Base-by-base conservation (phyloP, 768 basidiomycete genomes). In the Suillus fuscotomentosus region DNA sequence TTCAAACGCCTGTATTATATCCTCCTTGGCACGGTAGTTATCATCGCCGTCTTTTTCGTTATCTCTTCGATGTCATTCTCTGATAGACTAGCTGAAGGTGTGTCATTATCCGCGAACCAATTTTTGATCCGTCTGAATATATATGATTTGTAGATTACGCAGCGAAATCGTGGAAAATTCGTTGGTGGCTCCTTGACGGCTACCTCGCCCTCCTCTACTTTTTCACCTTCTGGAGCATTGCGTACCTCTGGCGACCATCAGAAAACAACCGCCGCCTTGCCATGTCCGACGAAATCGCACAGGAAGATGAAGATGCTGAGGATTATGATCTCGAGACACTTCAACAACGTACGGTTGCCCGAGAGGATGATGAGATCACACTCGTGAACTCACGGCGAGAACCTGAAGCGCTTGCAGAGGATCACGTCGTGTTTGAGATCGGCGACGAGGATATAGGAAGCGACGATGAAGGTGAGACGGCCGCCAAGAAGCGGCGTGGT, bases 101-200 rank as follows among this genome's bases (percentile, higher is more conserved):
- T 6, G 77, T 68, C 15, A 64, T 54, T 64, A 64, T 67, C 22
- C 34, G 64, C 53, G 61, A 45, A 63, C 48, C 41, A 65, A 61
- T 41, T 43, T 14, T 14, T 38, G 24, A 8, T 56, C 20, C 41
- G 61, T 22, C 42, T 62, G 3, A n/a, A 53, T 60, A 45, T 34
- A n/a, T 63, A 60, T 61, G 9, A 48, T n/a, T 24, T 43, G 5
- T 62, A 95, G 95, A 97, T 74, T 98, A 96, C 73, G 92, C 94
- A 17, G 91, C 95, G 7, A 91, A 89, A 66, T 89, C 93, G 20
- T 98, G 95, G 95, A 85, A 83, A 65, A 82, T 86, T 62, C 89
- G 96, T 56, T 99, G 97, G 97, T 95, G 95, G 91, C 81, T 99
- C 7, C 83, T 99, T 48, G 97, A 99, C 71, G 97, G 96, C 20